These are phyloP conservation scores for Babesia bigemina DNA, from an alignment of 169 alveolate genomes.

Conservation along the genomic window DNA sequence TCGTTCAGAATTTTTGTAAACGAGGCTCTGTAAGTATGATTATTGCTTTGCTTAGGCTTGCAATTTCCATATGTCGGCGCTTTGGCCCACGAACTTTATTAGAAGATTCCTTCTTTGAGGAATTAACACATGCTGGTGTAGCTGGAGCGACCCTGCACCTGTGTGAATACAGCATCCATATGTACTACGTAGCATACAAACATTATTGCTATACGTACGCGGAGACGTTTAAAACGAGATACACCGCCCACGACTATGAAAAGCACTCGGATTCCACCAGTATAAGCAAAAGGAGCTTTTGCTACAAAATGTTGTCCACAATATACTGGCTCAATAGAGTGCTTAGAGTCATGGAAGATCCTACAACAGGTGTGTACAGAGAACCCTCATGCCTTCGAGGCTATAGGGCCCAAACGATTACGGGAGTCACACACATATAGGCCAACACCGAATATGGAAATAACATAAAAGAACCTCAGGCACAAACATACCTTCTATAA, in stretches of 20 bases:
- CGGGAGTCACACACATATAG: neutral
- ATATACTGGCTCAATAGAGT: neutral
- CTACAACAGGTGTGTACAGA: neutral
- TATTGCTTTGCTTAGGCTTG: neutral
- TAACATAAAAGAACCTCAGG: neutral
- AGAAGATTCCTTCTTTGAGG: slow-evolving; percentile 34
- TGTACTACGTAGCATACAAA: no score
- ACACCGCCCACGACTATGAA: neutral
- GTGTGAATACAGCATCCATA: neutral
- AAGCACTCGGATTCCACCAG: neutral
- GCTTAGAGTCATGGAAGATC: neutral
- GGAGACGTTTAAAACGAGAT: neutral
- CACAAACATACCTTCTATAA: slow-evolving; percentile 9
- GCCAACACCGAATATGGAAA: neutral
- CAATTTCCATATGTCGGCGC: slow-evolving; percentile 4
- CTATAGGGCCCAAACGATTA: neutral
- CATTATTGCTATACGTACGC: no score
- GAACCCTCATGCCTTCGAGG: neutral
- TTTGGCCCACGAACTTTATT: slow-evolving; percentile 17
- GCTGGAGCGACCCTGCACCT: neutral
- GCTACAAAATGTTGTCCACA: neutral
- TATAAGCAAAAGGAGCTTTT: neutral
- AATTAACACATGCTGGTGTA: neutral
- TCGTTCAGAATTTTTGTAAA: slow-evolving; percentile 10
- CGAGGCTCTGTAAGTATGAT: neutral